Conservation (phyloP, 495 filamentous ascomycete species). For the Cercophora samala region DNA sequence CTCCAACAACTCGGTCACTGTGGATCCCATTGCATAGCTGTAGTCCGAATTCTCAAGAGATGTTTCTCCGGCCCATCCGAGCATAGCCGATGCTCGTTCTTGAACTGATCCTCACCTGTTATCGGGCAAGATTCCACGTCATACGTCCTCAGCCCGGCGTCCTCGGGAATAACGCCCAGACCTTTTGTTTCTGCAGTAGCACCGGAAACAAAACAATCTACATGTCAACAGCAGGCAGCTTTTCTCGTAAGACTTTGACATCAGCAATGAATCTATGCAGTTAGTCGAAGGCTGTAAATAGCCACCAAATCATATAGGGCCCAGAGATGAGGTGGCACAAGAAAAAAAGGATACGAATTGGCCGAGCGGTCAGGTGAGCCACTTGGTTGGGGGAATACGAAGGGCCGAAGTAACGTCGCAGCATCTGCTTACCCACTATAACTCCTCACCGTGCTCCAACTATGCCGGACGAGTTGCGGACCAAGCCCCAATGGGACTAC, state of each 20-base stretch:
- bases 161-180: neutral
- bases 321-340: neutral
- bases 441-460: neutral
- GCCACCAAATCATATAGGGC: neutral
- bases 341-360: neutral
- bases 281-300: neutral
- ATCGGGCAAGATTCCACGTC: neutral
- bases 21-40: neutral
- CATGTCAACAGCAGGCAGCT: neutral
- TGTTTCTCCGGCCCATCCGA: neutral
- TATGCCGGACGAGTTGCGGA: neutral
- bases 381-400: neutral
- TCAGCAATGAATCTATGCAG: neutral
- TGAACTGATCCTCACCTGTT: neutral
- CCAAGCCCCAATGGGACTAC: neutral
- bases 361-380: neutral
- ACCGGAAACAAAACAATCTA: conserved; percentile 1
- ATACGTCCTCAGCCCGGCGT: neutral
- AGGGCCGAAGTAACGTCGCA: neutral
- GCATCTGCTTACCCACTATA: neutral
- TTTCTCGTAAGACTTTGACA: neutral
- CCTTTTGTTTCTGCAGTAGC: neutral
- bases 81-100: neutral
- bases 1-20: neutral
- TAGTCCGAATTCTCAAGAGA: neutral